Evolutionary conservation across 805 yeast species (phyloP).

Genomic region (Yarrowia sp.): DNA sequence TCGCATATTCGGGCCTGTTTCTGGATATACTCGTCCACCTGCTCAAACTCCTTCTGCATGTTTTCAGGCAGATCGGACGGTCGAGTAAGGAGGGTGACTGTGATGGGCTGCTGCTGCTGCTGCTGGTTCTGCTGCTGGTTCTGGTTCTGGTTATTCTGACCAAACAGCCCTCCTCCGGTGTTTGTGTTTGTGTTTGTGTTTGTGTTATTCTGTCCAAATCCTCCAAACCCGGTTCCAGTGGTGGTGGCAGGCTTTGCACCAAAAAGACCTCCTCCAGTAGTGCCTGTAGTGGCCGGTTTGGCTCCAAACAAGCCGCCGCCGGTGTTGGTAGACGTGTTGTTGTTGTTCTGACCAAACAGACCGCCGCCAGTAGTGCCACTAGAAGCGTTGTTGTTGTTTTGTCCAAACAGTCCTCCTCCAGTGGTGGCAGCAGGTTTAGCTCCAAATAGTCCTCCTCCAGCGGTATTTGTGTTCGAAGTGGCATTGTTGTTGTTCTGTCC

Average conservation of each 20-base stretch:
- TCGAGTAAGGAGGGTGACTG: conserved; percentile 62
- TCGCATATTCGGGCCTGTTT: conserved; percentile 61
- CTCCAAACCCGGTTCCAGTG: conserved; percentile 23
- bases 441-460: conserved; percentile 7
- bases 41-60: conserved; percentile 62
- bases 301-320: conserved; percentile 47
- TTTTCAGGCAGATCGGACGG: conserved; percentile 65
- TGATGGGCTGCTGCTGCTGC: conserved; percentile 45
- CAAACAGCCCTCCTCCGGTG: conserved; percentile 11
- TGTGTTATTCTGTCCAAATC: conserved; percentile 38
- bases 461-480: too few species aligned
- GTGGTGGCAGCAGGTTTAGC: conserved; percentile 18
- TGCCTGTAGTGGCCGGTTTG: conserved; percentile 40
- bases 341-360: conserved; percentile 40
- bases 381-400: conserved; percentile 41
- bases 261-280: conserved; percentile 41
- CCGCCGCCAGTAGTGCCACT: conserved; percentile 38
- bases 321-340: conserved; percentile 13
- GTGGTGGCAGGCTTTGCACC: conserved; percentile 43
- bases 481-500: conserved; percentile 36
- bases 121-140: conserved; percentile 42
- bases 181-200: conserved; percentile 34
- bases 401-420: conserved; percentile 41
- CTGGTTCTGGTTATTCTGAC: conserved; percentile 39
- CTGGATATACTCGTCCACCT: conserved; percentile 61